Percentiles rank a stretch among this genome's conserved stretches.
Conservation (phyloP, 495 filamentous ascomycete genomes). For the Hamigera avellanea region DNA sequence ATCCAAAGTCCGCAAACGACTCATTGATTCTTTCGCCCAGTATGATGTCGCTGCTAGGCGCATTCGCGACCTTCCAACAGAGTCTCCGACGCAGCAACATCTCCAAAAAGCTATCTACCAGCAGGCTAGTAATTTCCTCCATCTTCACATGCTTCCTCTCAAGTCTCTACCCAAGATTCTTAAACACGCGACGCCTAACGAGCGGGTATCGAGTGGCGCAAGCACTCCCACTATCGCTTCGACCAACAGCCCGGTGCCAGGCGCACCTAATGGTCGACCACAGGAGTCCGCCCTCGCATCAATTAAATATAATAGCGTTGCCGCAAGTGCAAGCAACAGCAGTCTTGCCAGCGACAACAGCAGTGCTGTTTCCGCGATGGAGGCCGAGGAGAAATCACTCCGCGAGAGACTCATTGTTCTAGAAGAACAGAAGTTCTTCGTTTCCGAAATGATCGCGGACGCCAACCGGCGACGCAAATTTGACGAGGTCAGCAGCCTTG, state of each 20-base stretch:
- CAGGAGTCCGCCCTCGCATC: conserved; percentile 41
- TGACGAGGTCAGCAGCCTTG: conserved; percentile 76
- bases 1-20: conserved; percentile 76
- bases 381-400: conserved; percentile 78
- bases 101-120: conserved; percentile 81
- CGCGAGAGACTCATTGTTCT: conserved; percentile 78
- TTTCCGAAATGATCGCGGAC: conserved; percentile 75
- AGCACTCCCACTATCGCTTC: conserved; percentile 23
- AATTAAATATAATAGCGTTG: conserved; percentile 43
- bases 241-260: conserved; percentile 12
- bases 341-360: conserved; percentile 51
- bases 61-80: conserved; percentile 64
- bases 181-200: conserved; percentile 50
- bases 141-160: conserved; percentile 84
- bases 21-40: conserved; percentile 84
- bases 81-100: conserved; percentile 59
- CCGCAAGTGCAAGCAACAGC: conserved; percentile 41
- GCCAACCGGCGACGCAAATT: conserved; percentile 74
- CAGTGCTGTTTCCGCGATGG: conserved; percentile 56
- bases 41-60: conserved; percentile 78
- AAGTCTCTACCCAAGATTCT: conserved; percentile 77
- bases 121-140: conserved; percentile 73
- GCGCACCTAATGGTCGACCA: conserved; percentile 21
- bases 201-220: conserved; percentile 14
- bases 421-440: conserved; percentile 90